Evolutionary conservation across 2,329 filamentous ascomycete species (phyloP).

Genomic region (Chaetomium sp.): DNA sequence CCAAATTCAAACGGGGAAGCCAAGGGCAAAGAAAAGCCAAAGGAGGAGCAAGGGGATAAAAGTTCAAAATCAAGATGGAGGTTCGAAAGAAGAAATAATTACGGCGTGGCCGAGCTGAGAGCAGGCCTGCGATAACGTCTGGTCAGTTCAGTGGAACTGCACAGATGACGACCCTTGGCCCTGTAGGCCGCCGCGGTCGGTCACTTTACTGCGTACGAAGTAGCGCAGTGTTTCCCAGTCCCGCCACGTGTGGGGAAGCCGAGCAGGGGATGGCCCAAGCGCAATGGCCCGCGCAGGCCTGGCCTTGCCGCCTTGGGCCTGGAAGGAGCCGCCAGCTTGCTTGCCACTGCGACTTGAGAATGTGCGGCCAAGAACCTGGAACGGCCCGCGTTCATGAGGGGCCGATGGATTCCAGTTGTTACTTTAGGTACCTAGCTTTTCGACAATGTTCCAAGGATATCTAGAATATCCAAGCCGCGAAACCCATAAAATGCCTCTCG

Average conservation of each 20-base stretch:
- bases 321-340: not conserved
- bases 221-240: not conserved
- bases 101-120: not conserved
- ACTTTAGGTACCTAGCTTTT: too few species aligned
- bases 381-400: not conserved
- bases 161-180: constrained; percentile 20
- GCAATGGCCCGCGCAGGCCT: too few species aligned
- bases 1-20: constrained; percentile 2
- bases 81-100: constrained; percentile 12
- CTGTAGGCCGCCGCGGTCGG: not conserved
- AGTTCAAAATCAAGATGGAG: not conserved
- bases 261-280: constrained; percentile 7
- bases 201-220: too few species aligned
- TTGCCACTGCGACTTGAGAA: not conserved
- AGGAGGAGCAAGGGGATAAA: not conserved
- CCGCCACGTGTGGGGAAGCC: constrained; percentile 21
- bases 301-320: not conserved
- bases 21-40: not conserved
- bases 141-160: constrained; percentile 13
- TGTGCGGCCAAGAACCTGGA: not conserved
- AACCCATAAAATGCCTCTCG: constrained; percentile 9
- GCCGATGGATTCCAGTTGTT: too few species aligned
- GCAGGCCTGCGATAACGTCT: constrained; percentile 8
- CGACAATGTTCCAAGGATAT: not conserved
- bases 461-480: not conserved